Evolutionary conservation across 2,329 filamentous ascomycete species (phyloP), one percentile per base, ranked within the genome.

Genomic region (Elsinoe batatas): DNA sequence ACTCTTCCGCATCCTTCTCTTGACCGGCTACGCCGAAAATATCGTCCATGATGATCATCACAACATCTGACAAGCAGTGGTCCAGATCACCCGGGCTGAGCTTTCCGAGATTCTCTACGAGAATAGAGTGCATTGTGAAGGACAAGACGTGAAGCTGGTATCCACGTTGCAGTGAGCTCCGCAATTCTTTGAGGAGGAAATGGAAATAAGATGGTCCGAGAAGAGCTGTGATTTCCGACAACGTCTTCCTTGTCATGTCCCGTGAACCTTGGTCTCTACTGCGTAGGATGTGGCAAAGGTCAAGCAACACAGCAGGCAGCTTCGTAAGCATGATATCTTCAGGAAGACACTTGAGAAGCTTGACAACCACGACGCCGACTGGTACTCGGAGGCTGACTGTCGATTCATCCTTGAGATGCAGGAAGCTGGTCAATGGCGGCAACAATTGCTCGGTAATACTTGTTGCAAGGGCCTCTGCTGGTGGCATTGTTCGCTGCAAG

Each of bases 1-100:
- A 98, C 54, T 91, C 93, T 63, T 96, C 90, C 0, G 91, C 91
- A 64, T 98, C 93, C 71, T 98, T 98, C 67, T 98, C 91, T 71
- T 95, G 87, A 1, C 93, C 93, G 33, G 87, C 86, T 5, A 83
- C 82, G 30, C 94, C 94, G 66, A 98, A 98, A 11, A 94, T 93
- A 67, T 98, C 94, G 65, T 98, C 93, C 88, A 98, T 93, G 60
- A 97, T 85, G 42, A 98, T 82, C 1, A 82, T 79, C 44, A 94
- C 83, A 42, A 97, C 83, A 10, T 85, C 79, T 2, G 80, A 74
- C 7, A 96, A 75, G 65, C 91, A 95, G 66, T 96, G 91, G 65
- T 98, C 89, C 30, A 98, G 74, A 62, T 91, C 89, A 20, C 94
- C 93, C 15, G 89, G 83, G 38, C 82, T 76, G 64, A 89, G 87